Evolutionary conservation across 2,329 filamentous ascomycete species (phyloP).

Genomic region (Fusarium armeniacum): DNA sequence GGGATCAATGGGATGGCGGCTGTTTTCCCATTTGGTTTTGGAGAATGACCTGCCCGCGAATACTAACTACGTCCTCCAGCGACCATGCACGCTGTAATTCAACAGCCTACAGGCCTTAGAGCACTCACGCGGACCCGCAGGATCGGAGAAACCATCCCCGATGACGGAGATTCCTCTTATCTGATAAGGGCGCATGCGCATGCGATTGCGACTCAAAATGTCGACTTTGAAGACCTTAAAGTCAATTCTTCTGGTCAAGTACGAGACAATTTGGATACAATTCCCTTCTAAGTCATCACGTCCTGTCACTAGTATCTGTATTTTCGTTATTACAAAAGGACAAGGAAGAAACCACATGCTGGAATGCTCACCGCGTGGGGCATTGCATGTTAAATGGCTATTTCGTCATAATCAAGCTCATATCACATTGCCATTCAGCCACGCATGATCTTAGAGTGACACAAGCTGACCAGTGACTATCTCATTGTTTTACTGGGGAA

Average conservation of each 20-base stretch:
- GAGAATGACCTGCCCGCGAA: conserved; percentile 40
- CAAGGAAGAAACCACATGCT: background rate
- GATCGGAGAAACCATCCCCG: conserved; percentile 46
- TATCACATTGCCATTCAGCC: conserved; percentile 1
- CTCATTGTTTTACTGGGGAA: background rate
- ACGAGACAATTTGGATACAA: background rate
- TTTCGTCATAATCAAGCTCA: conserved; percentile 46
- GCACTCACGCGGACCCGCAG: conserved; percentile 33
- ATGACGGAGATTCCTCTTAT: conserved; percentile 45
- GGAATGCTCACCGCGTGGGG: conserved; percentile 19
- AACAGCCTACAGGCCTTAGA: conserved; percentile 19
- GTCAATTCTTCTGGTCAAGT: background rate
- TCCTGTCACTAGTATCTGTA: background rate
- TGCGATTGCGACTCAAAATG: conserved; percentile 15
- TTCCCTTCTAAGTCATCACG: background rate
- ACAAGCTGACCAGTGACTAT: background rate
- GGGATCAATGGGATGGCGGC: conserved; percentile 26
- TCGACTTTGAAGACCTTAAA: conserved; percentile 6
- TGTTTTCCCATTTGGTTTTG: conserved; percentile 46
- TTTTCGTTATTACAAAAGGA: background rate
- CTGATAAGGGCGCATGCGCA: conserved; percentile 41
- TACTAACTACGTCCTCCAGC: conserved; percentile 21
- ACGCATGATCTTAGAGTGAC: background rate
- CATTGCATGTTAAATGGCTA: conserved; percentile 11
- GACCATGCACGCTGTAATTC: conserved; percentile 16